These are phyloP conservation scores for Tripterygium wilfordii DNA, from an alignment of 177 flowering plant species.

Conservation along the genomic window DNA sequence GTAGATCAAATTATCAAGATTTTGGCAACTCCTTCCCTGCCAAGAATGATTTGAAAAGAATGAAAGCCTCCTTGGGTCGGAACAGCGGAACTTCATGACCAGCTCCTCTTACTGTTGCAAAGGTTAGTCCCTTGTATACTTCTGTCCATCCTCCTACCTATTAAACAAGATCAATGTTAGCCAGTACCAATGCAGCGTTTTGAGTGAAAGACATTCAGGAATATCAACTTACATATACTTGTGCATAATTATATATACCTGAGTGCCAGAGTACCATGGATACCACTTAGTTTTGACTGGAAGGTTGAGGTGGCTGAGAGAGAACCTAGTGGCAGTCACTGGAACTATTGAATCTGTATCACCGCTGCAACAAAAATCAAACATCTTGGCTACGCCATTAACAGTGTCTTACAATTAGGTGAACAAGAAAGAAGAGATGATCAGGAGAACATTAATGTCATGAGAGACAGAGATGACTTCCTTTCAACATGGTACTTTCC, in stretches of 20 bases:
- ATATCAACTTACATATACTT: too few species aligned
- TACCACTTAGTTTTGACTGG: constrained; percentile 60
- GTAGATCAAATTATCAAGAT: too few species aligned
- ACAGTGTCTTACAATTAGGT: too few species aligned
- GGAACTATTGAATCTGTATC: constrained; percentile 92
- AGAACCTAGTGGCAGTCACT: constrained; percentile 78
- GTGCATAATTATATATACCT: too few species aligned
- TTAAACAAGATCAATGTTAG: too few species aligned
- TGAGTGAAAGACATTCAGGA: too few species aligned
- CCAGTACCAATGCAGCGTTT: too few species aligned
- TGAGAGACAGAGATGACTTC: too few species aligned
- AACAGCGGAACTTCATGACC: constrained; percentile 89
- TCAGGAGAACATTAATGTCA: too few species aligned
- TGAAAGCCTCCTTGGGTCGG: constrained; percentile 49
- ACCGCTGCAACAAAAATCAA: constrained; percentile 46
- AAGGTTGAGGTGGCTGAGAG: constrained; percentile 72
- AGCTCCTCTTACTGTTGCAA: constrained; percentile 86
- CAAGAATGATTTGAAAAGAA: constrained; percentile 62
- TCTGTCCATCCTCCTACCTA: constrained; percentile 98
- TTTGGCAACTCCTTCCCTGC: constrained; percentile 56
- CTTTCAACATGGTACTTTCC: too few species aligned
- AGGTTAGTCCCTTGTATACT: constrained; percentile 75
- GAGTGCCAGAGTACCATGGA: constrained; percentile 70
- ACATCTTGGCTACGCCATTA: too few species aligned
- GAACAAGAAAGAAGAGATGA: too few species aligned